Evolutionary conservation across 768 basidiomycete species (phyloP).

Genomic region (Amanita rimosa): DNA sequence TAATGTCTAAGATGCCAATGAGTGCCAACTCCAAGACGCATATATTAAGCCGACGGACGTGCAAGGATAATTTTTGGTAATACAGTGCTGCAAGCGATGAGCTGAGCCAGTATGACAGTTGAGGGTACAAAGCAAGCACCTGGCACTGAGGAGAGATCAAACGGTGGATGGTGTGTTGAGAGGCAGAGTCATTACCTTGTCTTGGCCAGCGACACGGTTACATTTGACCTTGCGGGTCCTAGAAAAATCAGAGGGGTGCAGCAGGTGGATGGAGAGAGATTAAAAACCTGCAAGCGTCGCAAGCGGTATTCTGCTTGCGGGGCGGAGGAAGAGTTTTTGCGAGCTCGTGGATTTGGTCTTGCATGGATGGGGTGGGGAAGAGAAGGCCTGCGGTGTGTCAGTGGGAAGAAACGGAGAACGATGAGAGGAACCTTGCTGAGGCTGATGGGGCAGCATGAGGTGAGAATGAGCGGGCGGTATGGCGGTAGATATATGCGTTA

Average conservation of each 20-base stretch:
- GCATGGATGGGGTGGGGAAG: conserved; percentile 55
- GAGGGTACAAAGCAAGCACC: conserved; percentile 25
- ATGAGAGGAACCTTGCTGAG: conserved; percentile 21
- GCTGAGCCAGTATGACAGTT: conserved; percentile 9
- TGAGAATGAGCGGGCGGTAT: conserved; percentile 11
- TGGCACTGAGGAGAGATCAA: conserved; percentile 41
- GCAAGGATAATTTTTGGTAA: conserved; percentile 85
- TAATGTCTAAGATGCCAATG: conserved; percentile 40
- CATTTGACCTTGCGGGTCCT: conserved; percentile 88
- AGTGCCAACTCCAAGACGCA: conserved; percentile 1
- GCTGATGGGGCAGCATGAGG: conserved; percentile 10
- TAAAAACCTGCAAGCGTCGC: conserved; percentile 86
- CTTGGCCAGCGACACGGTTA: conserved; percentile 69
- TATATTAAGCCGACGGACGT: conserved; percentile 45
- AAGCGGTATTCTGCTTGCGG: conserved; percentile 87
- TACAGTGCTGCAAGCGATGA: conserved; percentile 50
- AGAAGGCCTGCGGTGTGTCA: conserved; percentile 34
- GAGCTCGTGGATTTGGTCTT: conserved; percentile 76
- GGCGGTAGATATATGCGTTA: conserved; percentile 19
- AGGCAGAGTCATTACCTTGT: conserved; percentile 46
- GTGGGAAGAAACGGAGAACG: conserved; percentile 7
- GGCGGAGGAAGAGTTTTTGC: conserved; percentile 76
- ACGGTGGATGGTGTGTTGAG: conserved; percentile 7
- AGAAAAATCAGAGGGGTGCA: conserved; percentile 8
- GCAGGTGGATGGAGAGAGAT: conserved; percentile 9